phyloP scores from a whole-genome alignment of 208 protist species.

The Spongospora subterranea region DNA sequence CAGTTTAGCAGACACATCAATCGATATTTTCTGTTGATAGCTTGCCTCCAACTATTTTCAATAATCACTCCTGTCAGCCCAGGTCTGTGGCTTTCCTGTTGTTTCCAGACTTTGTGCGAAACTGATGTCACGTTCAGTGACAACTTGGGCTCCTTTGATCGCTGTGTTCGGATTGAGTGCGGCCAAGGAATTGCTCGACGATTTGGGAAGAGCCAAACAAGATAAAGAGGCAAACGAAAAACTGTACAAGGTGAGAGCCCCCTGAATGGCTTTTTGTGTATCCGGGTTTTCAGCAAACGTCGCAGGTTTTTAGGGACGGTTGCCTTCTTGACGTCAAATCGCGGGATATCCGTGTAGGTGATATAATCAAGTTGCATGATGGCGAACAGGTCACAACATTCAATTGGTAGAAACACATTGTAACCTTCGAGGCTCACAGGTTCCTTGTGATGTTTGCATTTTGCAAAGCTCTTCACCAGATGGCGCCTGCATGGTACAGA shows the following conservation, averaged over 20 bases:
- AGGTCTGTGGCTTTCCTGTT: neutral
- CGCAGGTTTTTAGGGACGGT: slow-evolving; percentile 69
- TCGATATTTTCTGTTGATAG: slow-evolving; percentile 63
- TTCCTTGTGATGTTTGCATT: slow-evolving; percentile 45
- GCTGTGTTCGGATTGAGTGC: slow-evolving; percentile 59
- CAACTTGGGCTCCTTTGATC: slow-evolving; percentile 62
- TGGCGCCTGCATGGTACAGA: slow-evolving; percentile 61
- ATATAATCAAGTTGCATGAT: slow-evolving; percentile 61
- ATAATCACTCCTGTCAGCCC: slow-evolving; percentile 59
- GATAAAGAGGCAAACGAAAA: slow-evolving; percentile 84
- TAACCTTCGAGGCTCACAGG: neutral
- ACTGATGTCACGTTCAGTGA: neutral
- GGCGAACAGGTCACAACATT: slow-evolving; percentile 36
- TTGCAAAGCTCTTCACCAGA: neutral
- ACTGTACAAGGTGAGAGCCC: slow-evolving; percentile 72
- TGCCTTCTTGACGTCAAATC: slow-evolving; percentile 87
- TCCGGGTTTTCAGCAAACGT: neutral
- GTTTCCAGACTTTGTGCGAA: neutral
- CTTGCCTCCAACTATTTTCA: slow-evolving; percentile 9
- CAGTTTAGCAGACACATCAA: slow-evolving; percentile 68
- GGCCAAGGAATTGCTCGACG: slow-evolving; percentile 74
- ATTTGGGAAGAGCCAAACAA: slow-evolving; percentile 86
- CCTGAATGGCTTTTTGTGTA: neutral
- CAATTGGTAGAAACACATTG: neutral
- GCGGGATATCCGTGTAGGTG: slow-evolving; percentile 74